Evolutionary conservation across 352 stramenopile species (phyloP), one percentile per base, ranked within the genome.

Genomic region (Pythium brachiatum): DNA sequence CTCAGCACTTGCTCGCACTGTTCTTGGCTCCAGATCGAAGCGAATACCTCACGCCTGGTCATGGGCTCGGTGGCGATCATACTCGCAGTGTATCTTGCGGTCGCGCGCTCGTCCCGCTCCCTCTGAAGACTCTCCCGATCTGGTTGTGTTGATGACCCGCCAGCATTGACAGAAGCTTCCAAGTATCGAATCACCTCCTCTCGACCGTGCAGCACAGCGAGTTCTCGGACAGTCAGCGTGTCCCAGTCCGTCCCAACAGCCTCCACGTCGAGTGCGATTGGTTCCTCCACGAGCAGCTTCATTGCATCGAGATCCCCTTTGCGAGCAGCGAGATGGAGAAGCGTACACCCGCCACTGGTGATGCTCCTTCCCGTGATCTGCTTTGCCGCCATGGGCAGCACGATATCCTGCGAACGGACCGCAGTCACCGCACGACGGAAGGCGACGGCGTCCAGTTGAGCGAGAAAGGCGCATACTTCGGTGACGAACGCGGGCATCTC

Each of bases 341-440:
- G 64, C 2, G 82, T 83, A 54, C 79, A 82, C 0, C 86, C 86
- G 62, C 86, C 86, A 62, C 76, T 92, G 0, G 72, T 67, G 50
- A 94, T 88, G 64, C 86, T 85, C 44, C 82, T 86, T 60, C 77
- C 81, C 47, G 83, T 85, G 43, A 79, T 73, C 29, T 89, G 79
- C 26, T 68, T 75, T 11, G 74, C 86, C 25, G 80, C 78, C 34
- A 89, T 73, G 1, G 79, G 81, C 36, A 92, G 56, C 56, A 84
- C 81, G 25, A 92, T 81, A 43, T 92, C 83, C 54, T 88, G 74
- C 15, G 83, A 84, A 41, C 65, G 60, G 8, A 68, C 20, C 8
- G 38, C 23, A 7, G 48, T 23, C 5, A 72, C 2, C 8, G 54
- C 41, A 12, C 51, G 60, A 6, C 44, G 59, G 27, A 72, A 59